These are phyloP conservation scores for Datura wrightii DNA, from an alignment of 257 asterid species.

Conservation along the genomic window DNA sequence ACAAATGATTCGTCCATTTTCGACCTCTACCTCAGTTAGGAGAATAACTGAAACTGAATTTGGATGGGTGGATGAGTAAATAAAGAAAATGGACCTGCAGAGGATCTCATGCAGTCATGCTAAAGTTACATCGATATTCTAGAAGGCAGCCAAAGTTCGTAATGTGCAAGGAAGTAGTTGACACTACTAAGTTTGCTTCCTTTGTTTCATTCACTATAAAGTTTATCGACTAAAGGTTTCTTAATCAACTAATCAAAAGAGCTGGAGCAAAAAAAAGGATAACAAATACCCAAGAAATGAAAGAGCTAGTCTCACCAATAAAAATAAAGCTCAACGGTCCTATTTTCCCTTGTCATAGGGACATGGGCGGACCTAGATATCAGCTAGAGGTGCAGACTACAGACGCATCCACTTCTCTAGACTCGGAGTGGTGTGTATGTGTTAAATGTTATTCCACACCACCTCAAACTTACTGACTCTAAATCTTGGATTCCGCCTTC, in stretches of 20 bases:
- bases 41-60: neutral
- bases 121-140: neutral
- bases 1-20: neutral
- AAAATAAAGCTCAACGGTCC: neutral
- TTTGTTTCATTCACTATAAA: no score
- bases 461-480: neutral
- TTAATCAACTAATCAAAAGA: neutral
- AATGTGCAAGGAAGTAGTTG: neutral
- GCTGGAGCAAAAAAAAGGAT: neutral
- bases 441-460: slow-evolving; percentile 1
- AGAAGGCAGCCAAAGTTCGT: neutral
- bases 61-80: neutral
- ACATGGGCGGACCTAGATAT: neutral
- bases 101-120: neutral
- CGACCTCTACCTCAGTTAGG: neutral
- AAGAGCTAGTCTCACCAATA: neutral
- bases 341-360: neutral
- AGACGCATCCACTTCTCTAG: neutral
- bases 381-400: neutral
- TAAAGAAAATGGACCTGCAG: neutral
- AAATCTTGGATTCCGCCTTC: no score
- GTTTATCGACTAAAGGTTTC: neutral
- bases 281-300: neutral
- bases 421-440: neutral
- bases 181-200: no score